Conservation (phyloP, 257 asterid genomes). For the Misopates orontium region DNA sequence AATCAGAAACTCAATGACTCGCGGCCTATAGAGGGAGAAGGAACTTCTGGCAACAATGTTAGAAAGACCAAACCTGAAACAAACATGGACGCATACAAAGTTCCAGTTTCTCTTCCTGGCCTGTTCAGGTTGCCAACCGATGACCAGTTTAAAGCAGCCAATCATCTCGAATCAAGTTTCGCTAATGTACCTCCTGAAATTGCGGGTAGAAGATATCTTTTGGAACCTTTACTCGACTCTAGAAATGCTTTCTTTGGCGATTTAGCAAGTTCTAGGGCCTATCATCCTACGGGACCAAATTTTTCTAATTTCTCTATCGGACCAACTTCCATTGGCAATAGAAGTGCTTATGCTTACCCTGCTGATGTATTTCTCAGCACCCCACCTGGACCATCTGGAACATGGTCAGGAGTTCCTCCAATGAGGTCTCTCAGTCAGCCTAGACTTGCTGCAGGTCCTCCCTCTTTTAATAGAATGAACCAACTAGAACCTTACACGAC, state of each 20-base stretch:
- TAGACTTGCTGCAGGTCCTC: slow-evolving; percentile 28
- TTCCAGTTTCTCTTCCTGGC: slow-evolving; percentile 53
- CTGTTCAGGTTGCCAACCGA: slow-evolving; percentile 79
- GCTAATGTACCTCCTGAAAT: slow-evolving; percentile 32
- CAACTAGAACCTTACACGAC: slow-evolving; percentile 35
- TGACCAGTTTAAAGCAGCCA: slow-evolving; percentile 38
- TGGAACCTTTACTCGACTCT: slow-evolving; percentile 36
- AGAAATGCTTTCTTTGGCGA: slow-evolving; percentile 30
- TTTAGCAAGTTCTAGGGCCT: not conserved
- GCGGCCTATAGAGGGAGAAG: slow-evolving; percentile 24
- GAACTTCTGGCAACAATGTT: slow-evolving; percentile 25
- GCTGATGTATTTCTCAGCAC: slow-evolving; percentile 9
- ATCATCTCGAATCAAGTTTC: slow-evolving; percentile 27
- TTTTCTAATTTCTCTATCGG: too few species aligned
- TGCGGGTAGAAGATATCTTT: slow-evolving; percentile 23
- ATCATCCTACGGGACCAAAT: not conserved
- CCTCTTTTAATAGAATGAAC: slow-evolving; percentile 33
- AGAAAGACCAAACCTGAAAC: slow-evolving; percentile 33
- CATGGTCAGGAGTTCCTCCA: slow-evolving; percentile 26
- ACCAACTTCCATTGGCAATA: too few species aligned
- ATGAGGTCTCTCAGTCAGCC: slow-evolving; percentile 37
- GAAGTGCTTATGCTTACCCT: too few species aligned
- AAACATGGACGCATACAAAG: slow-evolving; percentile 30
- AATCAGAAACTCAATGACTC: slow-evolving; percentile 40
- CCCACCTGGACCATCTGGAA: slow-evolving; percentile 35